phyloP scores from a whole-genome alignment of 768 basidiomycete species.

The Stropharia rugosoannulata region DNA sequence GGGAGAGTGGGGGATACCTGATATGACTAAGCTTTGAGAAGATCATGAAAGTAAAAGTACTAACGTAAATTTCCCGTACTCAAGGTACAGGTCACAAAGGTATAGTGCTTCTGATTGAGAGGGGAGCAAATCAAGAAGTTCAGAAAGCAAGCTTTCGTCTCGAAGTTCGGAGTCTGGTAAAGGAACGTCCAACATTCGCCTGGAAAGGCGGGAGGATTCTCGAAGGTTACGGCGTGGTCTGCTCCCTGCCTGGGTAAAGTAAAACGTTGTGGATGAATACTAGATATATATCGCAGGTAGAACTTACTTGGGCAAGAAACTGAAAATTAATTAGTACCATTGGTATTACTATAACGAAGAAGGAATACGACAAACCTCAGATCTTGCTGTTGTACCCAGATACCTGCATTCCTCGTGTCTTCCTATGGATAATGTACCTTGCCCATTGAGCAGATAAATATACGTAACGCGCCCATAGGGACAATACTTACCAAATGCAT shows the following conservation, averaged over 20 bases:
- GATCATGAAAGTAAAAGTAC: slow-evolving; percentile 16
- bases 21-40: background rate
- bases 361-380: slow-evolving; percentile 49
- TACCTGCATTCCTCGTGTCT: slow-evolving; percentile 53
- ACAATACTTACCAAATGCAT: slow-evolving; percentile 35
- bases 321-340: background rate
- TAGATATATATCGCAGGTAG: background rate
- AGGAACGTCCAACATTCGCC: slow-evolving; percentile 6
- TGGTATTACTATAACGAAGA: background rate
- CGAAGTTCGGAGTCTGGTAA: slow-evolving; percentile 8
- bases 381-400: slow-evolving; percentile 64
- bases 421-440: slow-evolving; percentile 40
- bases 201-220: slow-evolving; percentile 8
- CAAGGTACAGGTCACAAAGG: slow-evolving; percentile 65
- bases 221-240: background rate
- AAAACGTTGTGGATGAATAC: background rate
- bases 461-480: background rate
- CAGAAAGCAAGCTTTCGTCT: slow-evolving; percentile 10
- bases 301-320: slow-evolving; percentile 44
- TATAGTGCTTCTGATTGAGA: slow-evolving; percentile 56
- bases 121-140: slow-evolving; percentile 46
- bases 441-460: background rate
- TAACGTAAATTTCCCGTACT: slow-evolving; percentile 59
- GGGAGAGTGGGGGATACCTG: slow-evolving; percentile 56
- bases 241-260: slow-evolving; percentile 4